A percentile compares a stretch with the other conserved stretches of the same genome.
Evolutionary conservation across 805 yeast genomes (phyloP).

Genomic region (Sungouiozyma ichnusensis): DNA sequence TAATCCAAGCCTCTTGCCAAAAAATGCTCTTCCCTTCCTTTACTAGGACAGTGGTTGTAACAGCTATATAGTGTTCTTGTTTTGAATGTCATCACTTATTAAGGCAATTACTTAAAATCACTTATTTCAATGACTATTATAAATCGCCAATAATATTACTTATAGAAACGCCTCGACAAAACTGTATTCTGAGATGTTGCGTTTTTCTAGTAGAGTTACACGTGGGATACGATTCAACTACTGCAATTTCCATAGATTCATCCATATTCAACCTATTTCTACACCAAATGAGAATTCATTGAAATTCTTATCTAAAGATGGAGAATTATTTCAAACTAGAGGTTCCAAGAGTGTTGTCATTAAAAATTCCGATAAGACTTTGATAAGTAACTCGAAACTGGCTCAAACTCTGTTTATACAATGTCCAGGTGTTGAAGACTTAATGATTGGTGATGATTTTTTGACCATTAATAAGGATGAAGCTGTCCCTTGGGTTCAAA

Average conservation of each 20-base stretch:
- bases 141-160: neutral
- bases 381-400: slow-evolving; percentile 43
- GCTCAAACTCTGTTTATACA: slow-evolving; percentile 46
- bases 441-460: slow-evolving; percentile 67
- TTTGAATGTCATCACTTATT: too few species aligned
- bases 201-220: neutral
- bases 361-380: slow-evolving; percentile 25
- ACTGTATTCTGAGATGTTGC: neutral
- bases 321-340: slow-evolving; percentile 24
- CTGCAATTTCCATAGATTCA: slow-evolving; percentile 8
- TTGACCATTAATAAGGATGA: slow-evolving; percentile 62
- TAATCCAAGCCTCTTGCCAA: too few species aligned
- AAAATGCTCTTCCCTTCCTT: too few species aligned
- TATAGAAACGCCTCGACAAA: neutral
- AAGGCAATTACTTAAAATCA: neutral
- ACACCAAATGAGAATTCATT: slow-evolving; percentile 74
- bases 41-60: too few species aligned
- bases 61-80: too few species aligned
- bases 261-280: slow-evolving; percentile 35
- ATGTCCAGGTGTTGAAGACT: slow-evolving; percentile 46
- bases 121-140: neutral
- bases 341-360: slow-evolving; percentile 27
- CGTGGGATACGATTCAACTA: neutral
- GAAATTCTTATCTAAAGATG: slow-evolving; percentile 42
- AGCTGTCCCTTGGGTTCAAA: slow-evolving; percentile 59